phyloP scores from a whole-genome alignment of 805 yeast genomes.

The Candida tibetensis region DNA sequence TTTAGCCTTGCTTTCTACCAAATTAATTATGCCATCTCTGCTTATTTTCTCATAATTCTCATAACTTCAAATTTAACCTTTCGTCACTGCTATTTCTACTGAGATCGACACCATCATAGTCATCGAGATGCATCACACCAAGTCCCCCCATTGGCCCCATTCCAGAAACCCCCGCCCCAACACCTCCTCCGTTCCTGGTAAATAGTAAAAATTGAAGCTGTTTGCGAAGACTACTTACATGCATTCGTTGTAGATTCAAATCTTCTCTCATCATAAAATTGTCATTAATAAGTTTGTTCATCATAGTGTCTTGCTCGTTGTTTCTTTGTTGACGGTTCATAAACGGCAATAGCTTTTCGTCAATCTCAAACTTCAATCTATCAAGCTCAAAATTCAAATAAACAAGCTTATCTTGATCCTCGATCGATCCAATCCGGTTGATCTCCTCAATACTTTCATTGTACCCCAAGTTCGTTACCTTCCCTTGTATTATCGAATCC shows the following conservation, averaged over 20 bases:
- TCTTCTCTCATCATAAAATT: conserved; percentile 46
- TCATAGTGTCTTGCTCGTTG: conserved; percentile 20
- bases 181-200: conserved; percentile 32
- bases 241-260: conserved; percentile 42
- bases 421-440: conserved; percentile 18
- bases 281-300: conserved; percentile 34
- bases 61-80: conserved; percentile 33
- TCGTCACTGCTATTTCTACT: conserved; percentile 34
- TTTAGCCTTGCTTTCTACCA: no score
- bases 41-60: no score
- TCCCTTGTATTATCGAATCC: conserved; percentile 49
- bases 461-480: conserved; percentile 49
- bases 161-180: conserved; percentile 7
- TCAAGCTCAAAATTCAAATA: conserved; percentile 43
- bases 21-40: no score
- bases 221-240: conserved; percentile 46
- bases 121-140: conserved; percentile 3
- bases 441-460: conserved; percentile 48
- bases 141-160: background rate
- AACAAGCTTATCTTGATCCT: conserved; percentile 28
- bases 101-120: conserved; percentile 23
- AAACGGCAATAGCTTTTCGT: conserved; percentile 36
- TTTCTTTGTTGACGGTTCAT: conserved; percentile 21
- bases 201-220: conserved; percentile 50
- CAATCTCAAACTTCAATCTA: conserved; percentile 40